Percentiles rank a stretch among this genome's conserved stretches.
Evolutionary conservation across 768 basidiomycete genomes (phyloP).

Genomic region (Goffeauzyma gilvescens): DNA sequence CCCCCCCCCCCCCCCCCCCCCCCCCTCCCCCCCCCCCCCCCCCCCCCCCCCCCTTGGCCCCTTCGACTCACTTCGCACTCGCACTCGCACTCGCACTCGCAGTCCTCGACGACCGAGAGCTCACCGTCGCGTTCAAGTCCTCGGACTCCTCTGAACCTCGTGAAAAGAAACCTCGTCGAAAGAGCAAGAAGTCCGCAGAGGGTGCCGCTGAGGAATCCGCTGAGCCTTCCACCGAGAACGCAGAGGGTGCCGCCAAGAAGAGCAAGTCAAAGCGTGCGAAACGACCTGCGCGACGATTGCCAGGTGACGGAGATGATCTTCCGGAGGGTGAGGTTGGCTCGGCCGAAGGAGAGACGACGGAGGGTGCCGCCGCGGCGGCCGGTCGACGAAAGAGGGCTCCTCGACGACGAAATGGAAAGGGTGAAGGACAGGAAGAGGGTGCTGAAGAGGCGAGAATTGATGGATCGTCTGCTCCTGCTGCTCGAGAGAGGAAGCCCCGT

Average conservation of each 20-base stretch:
- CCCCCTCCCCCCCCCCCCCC: background rate
- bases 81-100: background rate
- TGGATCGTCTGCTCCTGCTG: constrained; percentile 10
- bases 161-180: constrained; percentile 11
- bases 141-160: background rate
- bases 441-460: constrained; percentile 24
- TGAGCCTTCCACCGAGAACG: constrained; percentile 10
- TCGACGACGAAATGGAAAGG: constrained; percentile 14
- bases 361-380: constrained; percentile 5
- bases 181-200: constrained; percentile 11
- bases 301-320: constrained; percentile 24
- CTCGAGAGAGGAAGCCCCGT: constrained; percentile 15
- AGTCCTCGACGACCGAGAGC: constrained; percentile 33
- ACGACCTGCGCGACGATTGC: constrained; percentile 19
- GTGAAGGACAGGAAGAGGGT: background rate
- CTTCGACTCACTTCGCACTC: background rate
- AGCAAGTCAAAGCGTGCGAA: constrained; percentile 1
- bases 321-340: constrained; percentile 19
- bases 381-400: constrained; percentile 8
- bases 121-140: constrained; percentile 21
- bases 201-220: constrained; percentile 6
- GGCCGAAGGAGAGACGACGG: constrained; percentile 10
- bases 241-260: constrained; percentile 11
- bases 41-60: background rate
- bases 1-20: background rate